Conservation (phyloP, 352 stramenopile species). For the Blastocystis sp. region DNA sequence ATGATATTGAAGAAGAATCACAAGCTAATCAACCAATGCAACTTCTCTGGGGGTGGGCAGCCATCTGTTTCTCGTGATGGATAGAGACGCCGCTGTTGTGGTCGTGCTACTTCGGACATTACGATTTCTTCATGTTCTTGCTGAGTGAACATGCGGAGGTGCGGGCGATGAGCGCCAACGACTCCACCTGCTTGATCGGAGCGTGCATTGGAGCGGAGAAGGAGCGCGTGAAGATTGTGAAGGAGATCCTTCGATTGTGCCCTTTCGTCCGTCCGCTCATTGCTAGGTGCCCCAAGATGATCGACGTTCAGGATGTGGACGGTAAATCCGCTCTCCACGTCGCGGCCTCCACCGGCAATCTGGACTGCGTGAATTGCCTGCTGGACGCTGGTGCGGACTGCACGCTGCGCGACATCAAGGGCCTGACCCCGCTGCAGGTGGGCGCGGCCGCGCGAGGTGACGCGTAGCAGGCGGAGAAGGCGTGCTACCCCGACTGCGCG, state of each 20-base stretch:
- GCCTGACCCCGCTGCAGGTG: slow-evolving; percentile 65
- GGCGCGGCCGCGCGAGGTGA: neutral
- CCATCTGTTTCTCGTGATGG: neutral
- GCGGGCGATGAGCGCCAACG: slow-evolving; percentile 37
- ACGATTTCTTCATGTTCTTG: slow-evolving; percentile 63
- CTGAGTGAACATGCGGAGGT: slow-evolving; percentile 55
- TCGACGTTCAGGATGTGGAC: slow-evolving; percentile 63
- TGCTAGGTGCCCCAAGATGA: slow-evolving; percentile 47
- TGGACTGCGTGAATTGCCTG: slow-evolving; percentile 50
- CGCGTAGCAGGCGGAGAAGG: slow-evolving; percentile 52
- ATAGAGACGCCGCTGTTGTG: slow-evolving; percentile 55
- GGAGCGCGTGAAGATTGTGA: neutral
- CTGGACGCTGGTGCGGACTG: slow-evolving; percentile 57
- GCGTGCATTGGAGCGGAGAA: slow-evolving; percentile 34
- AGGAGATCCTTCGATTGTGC: slow-evolving; percentile 51
- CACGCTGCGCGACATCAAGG: slow-evolving; percentile 57
- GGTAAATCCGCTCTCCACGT: slow-evolving; percentile 64
- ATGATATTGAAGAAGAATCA: slow-evolving; percentile 67
- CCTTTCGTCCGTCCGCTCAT: neutral
- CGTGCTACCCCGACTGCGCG: slow-evolving; percentile 42
- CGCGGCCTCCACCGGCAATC: slow-evolving; percentile 41
- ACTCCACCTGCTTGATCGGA: slow-evolving; percentile 59
- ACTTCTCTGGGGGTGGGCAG: slow-evolving; percentile 25
- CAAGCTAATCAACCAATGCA: slow-evolving; percentile 65
- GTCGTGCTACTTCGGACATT: slow-evolving; percentile 57